Base-by-base conservation (phyloP, 2,329 filamentous ascomycete genomes). In the Xenoacremonium recifei region DNA sequence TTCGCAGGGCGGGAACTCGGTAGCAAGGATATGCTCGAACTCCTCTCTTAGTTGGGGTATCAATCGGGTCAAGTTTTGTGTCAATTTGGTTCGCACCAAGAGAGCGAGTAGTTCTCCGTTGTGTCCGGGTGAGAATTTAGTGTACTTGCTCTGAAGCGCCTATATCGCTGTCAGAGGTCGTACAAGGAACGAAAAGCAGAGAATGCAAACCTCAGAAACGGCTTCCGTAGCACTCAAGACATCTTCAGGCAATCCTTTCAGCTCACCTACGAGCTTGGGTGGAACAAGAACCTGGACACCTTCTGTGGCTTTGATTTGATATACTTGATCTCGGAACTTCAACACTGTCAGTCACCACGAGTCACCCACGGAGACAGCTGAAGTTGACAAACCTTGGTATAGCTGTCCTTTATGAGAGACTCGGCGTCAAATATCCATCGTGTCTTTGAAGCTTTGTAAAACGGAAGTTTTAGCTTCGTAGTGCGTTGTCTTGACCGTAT, bases 341-440 rank as follows among this genome's bases (percentile, higher is more conserved):
- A 18, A 40, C 15, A 39, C 6, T 6, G 48, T 62, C 18, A 62
- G 55, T 16, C 4, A 12, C 27, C 4, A 16, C 10, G 17, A 11
- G 15, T 4, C 29, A 7, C 7, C n/a, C 7, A 11, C 0, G 15
- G 12, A 15, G 19, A 5, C n/a, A 21, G 32, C 51, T 12, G n/a
- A n/a, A n/a, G n/a, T n/a, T n/a, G n/a, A n/a, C n/a, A n/a, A 38
- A 75, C 72, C 65, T 74, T 73, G 49, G 55, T 58, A 44, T 77
- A 77, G 52, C 73, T 77, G 33, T 76, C 70, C 39, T 64, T 66
- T 13, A 76, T 65, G 23, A 75, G 55, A 2, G 54, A 59, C 53
- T 77, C 73, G 19, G 73, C 73, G 43, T 67, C 66, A 39, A 76
- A 75, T 50, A 76, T 72, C 73, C 73, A 76, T 55, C 69, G 75